These are phyloP conservation scores for Lasiosphaeris hirsuta DNA, from an alignment of 495 filamentous ascomycete species.

Conservation along the genomic window DNA sequence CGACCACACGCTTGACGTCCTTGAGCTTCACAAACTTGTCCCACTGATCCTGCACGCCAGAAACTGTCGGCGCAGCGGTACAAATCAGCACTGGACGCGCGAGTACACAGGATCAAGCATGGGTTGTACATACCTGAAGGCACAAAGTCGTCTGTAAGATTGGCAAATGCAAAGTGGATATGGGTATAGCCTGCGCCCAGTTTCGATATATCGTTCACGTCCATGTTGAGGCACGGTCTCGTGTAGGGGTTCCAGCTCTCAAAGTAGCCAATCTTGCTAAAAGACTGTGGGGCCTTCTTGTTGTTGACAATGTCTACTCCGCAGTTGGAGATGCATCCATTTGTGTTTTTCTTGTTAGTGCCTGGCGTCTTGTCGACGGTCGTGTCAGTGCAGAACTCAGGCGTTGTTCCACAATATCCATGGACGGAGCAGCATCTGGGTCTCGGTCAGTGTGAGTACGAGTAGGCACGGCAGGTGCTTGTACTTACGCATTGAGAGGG, in stretches of 20 bases:
- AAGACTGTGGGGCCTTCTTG: neutral
- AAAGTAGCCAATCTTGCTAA: slow-evolving; percentile 24
- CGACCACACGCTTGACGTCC: slow-evolving; percentile 25
- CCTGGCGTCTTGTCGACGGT: slow-evolving; percentile 36
- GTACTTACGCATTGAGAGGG: slow-evolving; percentile 27
- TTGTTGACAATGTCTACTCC: slow-evolving; percentile 31
- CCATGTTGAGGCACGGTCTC: slow-evolving; percentile 25
- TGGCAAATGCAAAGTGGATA: slow-evolving; percentile 24
- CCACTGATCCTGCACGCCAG: slow-evolving; percentile 16
- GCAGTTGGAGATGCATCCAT: slow-evolving; percentile 49
- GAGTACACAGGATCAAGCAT: too few relatives aligned
- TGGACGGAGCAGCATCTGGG: slow-evolving; percentile 33
- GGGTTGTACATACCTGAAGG: neutral
- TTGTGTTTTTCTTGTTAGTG: slow-evolving; percentile 24
- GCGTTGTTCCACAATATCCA: slow-evolving; percentile 47
- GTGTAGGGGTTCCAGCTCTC: slow-evolving; percentile 26
- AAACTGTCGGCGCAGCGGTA: neutral
- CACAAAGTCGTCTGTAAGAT: slow-evolving; percentile 14
- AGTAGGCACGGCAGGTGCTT: too few relatives aligned
- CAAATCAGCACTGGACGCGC: too few relatives aligned
- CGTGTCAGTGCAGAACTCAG: slow-evolving; percentile 41
- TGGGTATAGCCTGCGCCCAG: slow-evolving; percentile 19
- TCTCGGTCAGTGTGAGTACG: neutral
- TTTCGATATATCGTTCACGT: slow-evolving; percentile 10
- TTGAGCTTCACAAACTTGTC: slow-evolving; percentile 19